A percentile compares a stretch with the other conserved stretches of the same genome.
phyloP scores from a whole-genome alignment of 2,329 filamentous ascomycete genomes.

The Rhinocladiella mackenziei region DNA sequence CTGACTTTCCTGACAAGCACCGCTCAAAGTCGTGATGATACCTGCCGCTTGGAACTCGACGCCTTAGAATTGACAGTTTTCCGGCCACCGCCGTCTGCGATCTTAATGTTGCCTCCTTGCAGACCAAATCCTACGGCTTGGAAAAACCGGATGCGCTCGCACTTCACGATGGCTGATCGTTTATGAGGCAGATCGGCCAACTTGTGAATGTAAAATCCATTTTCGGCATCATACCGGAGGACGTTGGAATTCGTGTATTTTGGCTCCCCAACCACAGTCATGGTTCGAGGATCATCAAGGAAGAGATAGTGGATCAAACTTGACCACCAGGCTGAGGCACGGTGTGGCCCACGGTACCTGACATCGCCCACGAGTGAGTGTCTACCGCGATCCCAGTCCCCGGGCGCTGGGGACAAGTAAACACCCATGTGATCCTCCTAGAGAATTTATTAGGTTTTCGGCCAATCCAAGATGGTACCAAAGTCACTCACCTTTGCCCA shows the following conservation, averaged over 20 bases:
- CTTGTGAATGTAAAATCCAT: constrained; percentile 68
- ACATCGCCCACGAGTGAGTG: constrained; percentile 58
- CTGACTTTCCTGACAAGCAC: too few relatives aligned
- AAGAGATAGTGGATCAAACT: constrained; percentile 58
- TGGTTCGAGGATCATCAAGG: constrained; percentile 55
- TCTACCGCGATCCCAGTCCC: constrained; percentile 56
- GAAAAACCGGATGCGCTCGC: constrained; percentile 65
- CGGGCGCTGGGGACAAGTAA: constrained; percentile 52
- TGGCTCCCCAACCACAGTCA: constrained; percentile 59
- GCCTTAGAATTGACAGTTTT: neutral
- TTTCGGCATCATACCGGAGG: constrained; percentile 68
- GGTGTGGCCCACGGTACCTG: constrained; percentile 52
- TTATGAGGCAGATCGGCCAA: constrained; percentile 70
- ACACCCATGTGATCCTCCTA: constrained; percentile 59
- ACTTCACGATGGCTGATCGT: constrained; percentile 59
- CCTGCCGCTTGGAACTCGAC: neutral
- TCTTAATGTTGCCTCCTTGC: neutral
- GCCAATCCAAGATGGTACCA: too few relatives aligned
- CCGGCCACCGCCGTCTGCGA: neutral
- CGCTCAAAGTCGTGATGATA: too few relatives aligned
- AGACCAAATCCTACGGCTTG: constrained; percentile 38
- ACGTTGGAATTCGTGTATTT: constrained; percentile 67
- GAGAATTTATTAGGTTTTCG: constrained; percentile 53
- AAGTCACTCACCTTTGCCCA: constrained; percentile 55
- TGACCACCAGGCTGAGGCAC: constrained; percentile 57